These are phyloP conservation scores for Xylaria acuta DNA, from an alignment of 495 filamentous ascomycete species.

Conservation along the genomic window DNA sequence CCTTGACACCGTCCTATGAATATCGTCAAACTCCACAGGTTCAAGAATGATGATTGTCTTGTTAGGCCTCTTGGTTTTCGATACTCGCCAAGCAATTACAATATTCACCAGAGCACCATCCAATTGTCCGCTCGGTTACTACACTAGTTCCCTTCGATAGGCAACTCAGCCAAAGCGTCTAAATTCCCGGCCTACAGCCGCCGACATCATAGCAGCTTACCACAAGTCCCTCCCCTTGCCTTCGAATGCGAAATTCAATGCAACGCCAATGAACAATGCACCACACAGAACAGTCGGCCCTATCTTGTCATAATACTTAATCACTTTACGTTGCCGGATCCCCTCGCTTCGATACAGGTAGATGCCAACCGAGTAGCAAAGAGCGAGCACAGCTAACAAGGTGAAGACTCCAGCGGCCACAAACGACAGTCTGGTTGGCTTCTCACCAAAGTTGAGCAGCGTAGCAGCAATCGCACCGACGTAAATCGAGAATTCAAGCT, in stretches of 20 bases:
- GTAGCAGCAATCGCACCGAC: conserved; percentile 90
- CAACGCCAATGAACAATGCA: conserved; percentile 73
- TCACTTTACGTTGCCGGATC: conserved; percentile 79
- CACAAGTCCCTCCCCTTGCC: conserved; percentile 47
- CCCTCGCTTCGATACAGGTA: conserved; percentile 88
- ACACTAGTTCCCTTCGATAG: background rate
- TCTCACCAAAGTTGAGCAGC: conserved; percentile 81
- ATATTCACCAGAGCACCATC: background rate
- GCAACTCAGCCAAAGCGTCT: background rate
- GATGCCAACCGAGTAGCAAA: conserved; percentile 79
- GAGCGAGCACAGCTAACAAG: conserved; percentile 71
- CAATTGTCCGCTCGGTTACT: background rate
- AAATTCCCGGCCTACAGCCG: background rate
- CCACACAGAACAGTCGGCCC: conserved; percentile 83
- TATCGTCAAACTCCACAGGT: background rate
- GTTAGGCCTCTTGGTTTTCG: background rate
- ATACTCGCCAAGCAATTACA: background rate
- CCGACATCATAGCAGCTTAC: conserved; percentile 32
- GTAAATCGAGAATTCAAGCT: conserved; percentile 94
- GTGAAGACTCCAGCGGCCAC: conserved; percentile 80
- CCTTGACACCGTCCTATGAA: background rate
- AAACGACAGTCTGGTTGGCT: conserved; percentile 59
- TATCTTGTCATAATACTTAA: conserved; percentile 88
- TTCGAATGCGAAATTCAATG: conserved; percentile 77
- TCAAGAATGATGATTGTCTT: background rate